Percentiles rank a stretch among this genome's conserved stretches.
Conservation (phyloP, 352 stramenopile species). For the Phytopythium chamaehyphon region DNA sequence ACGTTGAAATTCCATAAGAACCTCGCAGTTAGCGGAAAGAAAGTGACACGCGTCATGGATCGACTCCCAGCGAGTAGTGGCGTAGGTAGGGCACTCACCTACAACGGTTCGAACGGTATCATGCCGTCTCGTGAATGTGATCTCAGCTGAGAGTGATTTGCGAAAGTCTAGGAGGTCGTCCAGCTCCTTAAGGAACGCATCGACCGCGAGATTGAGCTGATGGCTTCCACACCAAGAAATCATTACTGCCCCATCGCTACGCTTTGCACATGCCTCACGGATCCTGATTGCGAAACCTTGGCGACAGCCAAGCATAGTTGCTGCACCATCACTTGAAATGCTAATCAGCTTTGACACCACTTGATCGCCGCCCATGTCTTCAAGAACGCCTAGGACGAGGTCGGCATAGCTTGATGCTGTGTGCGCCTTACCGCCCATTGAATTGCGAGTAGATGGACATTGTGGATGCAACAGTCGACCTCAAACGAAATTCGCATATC, state of each 20-base stretch:
- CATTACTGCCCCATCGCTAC: neutral
- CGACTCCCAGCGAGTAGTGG: conserved; percentile 7
- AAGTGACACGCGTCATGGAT: conserved; percentile 10
- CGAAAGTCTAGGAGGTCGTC: conserved; percentile 3
- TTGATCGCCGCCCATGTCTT: neutral
- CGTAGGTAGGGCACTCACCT: conserved; percentile 1
- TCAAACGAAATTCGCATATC: conserved; percentile 6
- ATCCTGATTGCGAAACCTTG: conserved; percentile 4
- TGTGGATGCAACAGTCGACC: neutral
- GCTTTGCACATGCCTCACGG: neutral
- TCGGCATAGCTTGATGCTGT: conserved; percentile 6
- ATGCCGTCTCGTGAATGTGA: neutral
- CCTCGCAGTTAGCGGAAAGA: conserved; percentile 1
- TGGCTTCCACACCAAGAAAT: conserved; percentile 10
- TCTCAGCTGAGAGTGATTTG: neutral
- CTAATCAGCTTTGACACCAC: conserved; percentile 3
- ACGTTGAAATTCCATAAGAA: neutral
- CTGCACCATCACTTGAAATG: conserved; percentile 5
- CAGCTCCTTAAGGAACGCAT: neutral
- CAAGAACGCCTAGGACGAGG: neutral
- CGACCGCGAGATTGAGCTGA: conserved; percentile 7
- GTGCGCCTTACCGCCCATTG: neutral
- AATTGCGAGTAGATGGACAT: conserved; percentile 7
- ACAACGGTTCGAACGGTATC: neutral
- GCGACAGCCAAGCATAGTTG: conserved; percentile 5